A percentile compares a stretch with the other conserved stretches of the same genome.
phyloP scores from a whole-genome alignment of 2,329 filamentous ascomycete genomes.

The Colletotrichum higginsianum region DNA sequence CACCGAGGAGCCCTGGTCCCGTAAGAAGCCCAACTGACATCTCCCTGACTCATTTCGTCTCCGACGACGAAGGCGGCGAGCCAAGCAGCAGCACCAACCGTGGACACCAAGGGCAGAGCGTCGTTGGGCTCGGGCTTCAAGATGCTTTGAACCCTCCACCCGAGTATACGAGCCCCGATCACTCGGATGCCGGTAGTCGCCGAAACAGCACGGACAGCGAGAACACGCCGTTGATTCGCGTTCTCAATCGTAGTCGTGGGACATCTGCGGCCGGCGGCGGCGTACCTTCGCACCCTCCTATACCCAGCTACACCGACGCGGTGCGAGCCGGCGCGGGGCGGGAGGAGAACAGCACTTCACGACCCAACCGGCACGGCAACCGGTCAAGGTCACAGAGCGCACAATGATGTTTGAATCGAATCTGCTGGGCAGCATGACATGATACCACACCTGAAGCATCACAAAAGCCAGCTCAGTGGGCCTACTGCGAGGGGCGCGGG shows the following conservation, averaged over 20 bases:
- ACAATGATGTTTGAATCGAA: slow-evolving; percentile 37
- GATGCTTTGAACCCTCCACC: slow-evolving; percentile 76
- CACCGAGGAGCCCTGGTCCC: slow-evolving; percentile 89
- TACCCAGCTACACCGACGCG: slow-evolving; percentile 87
- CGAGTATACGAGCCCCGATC: slow-evolving; percentile 77
- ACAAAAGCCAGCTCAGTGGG: slow-evolving; percentile 4
- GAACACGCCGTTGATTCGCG: slow-evolving; percentile 65
- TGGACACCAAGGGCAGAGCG: slow-evolving; percentile 49
- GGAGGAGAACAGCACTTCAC: slow-evolving; percentile 58
- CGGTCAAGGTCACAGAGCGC: slow-evolving; percentile 43
- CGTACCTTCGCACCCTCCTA: slow-evolving; percentile 70
- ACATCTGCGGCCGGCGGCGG: slow-evolving; percentile 61
- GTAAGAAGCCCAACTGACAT: slow-evolving; percentile 95
- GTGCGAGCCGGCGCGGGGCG: slow-evolving; percentile 69
- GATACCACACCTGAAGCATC: slow-evolving; percentile 33
- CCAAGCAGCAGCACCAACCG: slow-evolving; percentile 52
- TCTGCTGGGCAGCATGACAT: slow-evolving; percentile 41
- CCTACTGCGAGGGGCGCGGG: slow-evolving; percentile 8
- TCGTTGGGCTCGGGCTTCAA: slow-evolving; percentile 63
- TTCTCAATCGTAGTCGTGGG: slow-evolving; percentile 66
- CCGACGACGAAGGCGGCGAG: slow-evolving; percentile 80
- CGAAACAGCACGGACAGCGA: slow-evolving; percentile 73
- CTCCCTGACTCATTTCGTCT: slow-evolving; percentile 88
- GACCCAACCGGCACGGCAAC: slow-evolving; percentile 34
- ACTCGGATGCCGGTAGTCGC: slow-evolving; percentile 70